A percentile compares a stretch with the other conserved stretches of the same genome.
Evolutionary conservation across 768 basidiomycete species (phyloP).

Genomic region (Russula lepida): DNA sequence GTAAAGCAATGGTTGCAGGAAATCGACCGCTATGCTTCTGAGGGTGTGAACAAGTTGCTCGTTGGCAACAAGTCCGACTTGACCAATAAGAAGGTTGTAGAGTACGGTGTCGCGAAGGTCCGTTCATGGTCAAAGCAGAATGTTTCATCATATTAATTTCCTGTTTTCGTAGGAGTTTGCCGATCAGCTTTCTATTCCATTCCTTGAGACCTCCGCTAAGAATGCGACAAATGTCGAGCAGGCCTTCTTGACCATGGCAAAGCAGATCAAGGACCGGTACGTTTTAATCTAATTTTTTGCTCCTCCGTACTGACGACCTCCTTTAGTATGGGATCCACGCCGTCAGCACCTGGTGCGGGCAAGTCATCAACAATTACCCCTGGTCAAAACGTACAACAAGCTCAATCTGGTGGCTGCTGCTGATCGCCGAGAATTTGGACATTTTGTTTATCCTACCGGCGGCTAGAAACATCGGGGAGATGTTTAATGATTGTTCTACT

Average conservation of each 20-base stretch:
- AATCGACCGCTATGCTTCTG: slow-evolving; percentile 93
- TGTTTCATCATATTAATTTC: slow-evolving; percentile 5
- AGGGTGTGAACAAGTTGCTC: slow-evolving; percentile 97
- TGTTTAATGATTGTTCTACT: slow-evolving; percentile 19
- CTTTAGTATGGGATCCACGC: slow-evolving; percentile 73
- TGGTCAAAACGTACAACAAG: slow-evolving; percentile 75
- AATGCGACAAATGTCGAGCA: slow-evolving; percentile 98
- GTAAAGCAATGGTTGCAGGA: slow-evolving; percentile 95
- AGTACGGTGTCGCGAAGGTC: slow-evolving; percentile 82
- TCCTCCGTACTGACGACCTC: background rate
- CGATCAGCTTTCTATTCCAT: slow-evolving; percentile 86
- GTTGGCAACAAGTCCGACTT: slow-evolving; percentile 99
- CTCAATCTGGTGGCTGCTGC: slow-evolving; percentile 71
- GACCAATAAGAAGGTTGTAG: slow-evolving; percentile 92
- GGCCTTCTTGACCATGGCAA: slow-evolving; percentile 98
- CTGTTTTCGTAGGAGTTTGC: slow-evolving; percentile 67
- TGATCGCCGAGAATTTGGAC: slow-evolving; percentile 33
- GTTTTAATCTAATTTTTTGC: slow-evolving; percentile 18
- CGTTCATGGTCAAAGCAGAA: slow-evolving; percentile 2
- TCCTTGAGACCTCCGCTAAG: slow-evolving; percentile 99
- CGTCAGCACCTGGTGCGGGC: slow-evolving; percentile 62
- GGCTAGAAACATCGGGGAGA: slow-evolving; percentile 17
- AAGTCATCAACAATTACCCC: slow-evolving; percentile 81
- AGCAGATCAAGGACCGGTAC: slow-evolving; percentile 89
- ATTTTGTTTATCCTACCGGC: slow-evolving; percentile 20